Evolutionary conservation across 2,329 filamentous ascomycete species (phyloP), one percentile per base, ranked within the genome.

Genomic region (Tolypocladium paradoxum): DNA sequence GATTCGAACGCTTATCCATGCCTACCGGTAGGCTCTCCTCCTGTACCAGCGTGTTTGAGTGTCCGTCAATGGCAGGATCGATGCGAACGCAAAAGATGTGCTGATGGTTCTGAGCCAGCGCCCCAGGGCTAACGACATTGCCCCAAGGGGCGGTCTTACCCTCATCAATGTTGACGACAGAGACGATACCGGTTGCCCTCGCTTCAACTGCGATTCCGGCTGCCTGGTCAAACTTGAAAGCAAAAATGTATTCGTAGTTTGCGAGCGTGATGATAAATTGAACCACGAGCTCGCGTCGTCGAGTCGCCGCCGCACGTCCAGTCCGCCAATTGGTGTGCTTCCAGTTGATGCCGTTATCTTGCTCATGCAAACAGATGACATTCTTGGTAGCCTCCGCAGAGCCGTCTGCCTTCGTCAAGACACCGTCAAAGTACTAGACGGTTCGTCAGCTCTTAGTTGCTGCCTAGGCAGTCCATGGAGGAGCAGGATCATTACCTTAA

Each of bases 101-200:
- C 62, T 87, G 83, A 60, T 87, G 83, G 63, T 85, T 83, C 50
- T 81, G 79, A 0, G 82, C 83, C 6, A 85, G 66, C 0, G 79
- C 77, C 0, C 83, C 83, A 0, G 77, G 76, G 6, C 73, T 73
- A 4, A 87, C 82, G 4, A 84, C 72, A 53, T 78, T 86, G 7
- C 79, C 81, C 64, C 77, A 84, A 1, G 67, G 70, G n/a, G 64
- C 80, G 7, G 65, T 69, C 50, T 77, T 78, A 53, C 82, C 81
- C 56, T 78, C 75, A 64, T 70, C 77, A 14, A 77, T 73, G 52
- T 81, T 76, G 53, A 64, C 61, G 11, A 65, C 66, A 3, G 65
- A 68, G 46, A 69, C 61, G 59, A 83, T 75, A 6, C 74, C 78
- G 0, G 67, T 69, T 9, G 66, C 66, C 8, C 65, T 58, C 8